A percentile compares a stretch with the other conserved stretches of the same genome.
Evolutionary conservation across 495 filamentous ascomycete genomes (phyloP).

Genomic region (Pyrenula massariospora): DNA sequence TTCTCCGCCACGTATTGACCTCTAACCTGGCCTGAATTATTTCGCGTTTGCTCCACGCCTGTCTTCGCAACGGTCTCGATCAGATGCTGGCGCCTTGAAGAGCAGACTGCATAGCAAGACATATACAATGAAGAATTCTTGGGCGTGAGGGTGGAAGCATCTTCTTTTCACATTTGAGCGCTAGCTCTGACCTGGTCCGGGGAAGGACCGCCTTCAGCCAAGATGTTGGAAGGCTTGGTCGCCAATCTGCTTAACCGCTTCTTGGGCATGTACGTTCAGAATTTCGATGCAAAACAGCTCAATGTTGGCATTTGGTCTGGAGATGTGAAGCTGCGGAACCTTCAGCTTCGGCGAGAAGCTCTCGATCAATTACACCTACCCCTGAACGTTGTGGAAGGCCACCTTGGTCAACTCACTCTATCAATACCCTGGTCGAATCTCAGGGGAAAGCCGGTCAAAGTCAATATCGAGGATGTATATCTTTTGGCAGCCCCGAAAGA

Average conservation of each 20-base stretch:
- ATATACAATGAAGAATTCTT: no score
- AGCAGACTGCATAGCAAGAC: not conserved
- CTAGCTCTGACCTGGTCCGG: conserved; percentile 17
- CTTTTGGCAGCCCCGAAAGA: conserved; percentile 88
- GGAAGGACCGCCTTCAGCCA: conserved; percentile 26
- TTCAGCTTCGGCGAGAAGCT: conserved; percentile 86
- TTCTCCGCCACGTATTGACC: not conserved
- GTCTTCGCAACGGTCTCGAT: no score
- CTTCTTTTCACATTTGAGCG: no score
- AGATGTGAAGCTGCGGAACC: conserved; percentile 83
- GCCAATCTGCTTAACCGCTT: conserved; percentile 96
- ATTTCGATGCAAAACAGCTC: conserved; percentile 91
- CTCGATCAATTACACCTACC: conserved; percentile 93
- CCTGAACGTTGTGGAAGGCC: conserved; percentile 91
- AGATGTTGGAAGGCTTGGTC: conserved; percentile 56
- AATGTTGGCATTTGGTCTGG: conserved; percentile 98
- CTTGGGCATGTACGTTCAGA: conserved; percentile 98
- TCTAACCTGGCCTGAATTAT: not conserved
- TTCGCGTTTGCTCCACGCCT: not conserved
- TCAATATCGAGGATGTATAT: conserved; percentile 94
- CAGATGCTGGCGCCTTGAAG: not conserved
- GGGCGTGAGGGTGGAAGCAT: no score
- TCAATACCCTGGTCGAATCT: conserved; percentile 95
- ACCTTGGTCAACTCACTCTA: conserved; percentile 80
- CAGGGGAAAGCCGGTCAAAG: conserved; percentile 81